Evolutionary conservation across 2,329 filamentous ascomycete genomes (phyloP).

Genomic region (Diaporthe capsici): DNA sequence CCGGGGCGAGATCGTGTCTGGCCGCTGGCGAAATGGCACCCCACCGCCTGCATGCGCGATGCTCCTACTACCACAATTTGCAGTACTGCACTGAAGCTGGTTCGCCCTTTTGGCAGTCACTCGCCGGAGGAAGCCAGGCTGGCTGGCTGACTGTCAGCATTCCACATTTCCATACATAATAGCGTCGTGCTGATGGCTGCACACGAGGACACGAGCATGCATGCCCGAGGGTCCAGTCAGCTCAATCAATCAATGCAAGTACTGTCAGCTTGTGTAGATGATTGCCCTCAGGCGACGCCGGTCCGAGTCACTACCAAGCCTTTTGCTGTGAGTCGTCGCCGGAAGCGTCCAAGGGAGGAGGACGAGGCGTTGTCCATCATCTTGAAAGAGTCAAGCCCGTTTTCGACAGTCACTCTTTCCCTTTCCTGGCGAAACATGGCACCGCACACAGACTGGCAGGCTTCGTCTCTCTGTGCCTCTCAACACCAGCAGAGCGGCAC

Average conservation of each 20-base stretch:
- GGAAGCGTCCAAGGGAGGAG: constrained; percentile 6
- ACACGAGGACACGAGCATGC: constrained; percentile 30
- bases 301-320: constrained; percentile 24
- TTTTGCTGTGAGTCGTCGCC: constrained; percentile 25
- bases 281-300: background rate
- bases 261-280: constrained; percentile 6
- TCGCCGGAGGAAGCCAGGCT: background rate
- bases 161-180: constrained; percentile 13
- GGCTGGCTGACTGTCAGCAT: constrained; percentile 26
- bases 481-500: constrained; percentile 12
- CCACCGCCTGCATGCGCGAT: constrained; percentile 18
- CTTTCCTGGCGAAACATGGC: constrained; percentile 3
- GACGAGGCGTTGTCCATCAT: background rate
- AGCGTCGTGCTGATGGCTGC: constrained; percentile 29
- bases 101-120: constrained; percentile 15
- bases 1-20: constrained; percentile 16
- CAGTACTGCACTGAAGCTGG: constrained; percentile 3
- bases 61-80: constrained; percentile 17
- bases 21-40: constrained; percentile 22
- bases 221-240: constrained; percentile 7
- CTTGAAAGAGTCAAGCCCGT: constrained; percentile 16
- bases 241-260: constrained; percentile 1
- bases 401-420: constrained; percentile 1
- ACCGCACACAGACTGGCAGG: background rate
- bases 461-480: background rate